Evolutionary conservation across 176 grass and related monocot genomes (phyloP).

Genomic region (Chloris gayana): DNA sequence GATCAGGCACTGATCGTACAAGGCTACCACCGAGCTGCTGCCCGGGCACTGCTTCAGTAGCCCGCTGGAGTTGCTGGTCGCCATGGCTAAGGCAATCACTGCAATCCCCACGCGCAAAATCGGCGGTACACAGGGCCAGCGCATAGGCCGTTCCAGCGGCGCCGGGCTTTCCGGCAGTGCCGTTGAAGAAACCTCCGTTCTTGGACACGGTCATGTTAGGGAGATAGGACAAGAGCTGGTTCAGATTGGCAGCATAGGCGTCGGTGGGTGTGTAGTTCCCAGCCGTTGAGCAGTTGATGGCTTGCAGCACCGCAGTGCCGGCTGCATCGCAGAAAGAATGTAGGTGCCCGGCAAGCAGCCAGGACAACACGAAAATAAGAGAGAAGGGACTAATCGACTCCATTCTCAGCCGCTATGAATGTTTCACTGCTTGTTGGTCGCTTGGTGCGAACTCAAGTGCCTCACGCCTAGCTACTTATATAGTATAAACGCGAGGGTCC

Average conservation of each 20-base stretch:
- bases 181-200: slow-evolving; percentile 15
- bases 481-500: too few relatives aligned
- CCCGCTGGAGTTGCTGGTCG: background rate
- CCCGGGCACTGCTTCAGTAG: slow-evolving; percentile 5
- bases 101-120: background rate
- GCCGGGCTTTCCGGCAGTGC: background rate
- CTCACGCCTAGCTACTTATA: too few relatives aligned
- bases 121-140: slow-evolving; percentile 6
- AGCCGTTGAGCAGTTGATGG: slow-evolving; percentile 1
- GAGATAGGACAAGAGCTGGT: background rate
- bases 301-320: background rate
- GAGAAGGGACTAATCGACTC: background rate
- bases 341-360: background rate
- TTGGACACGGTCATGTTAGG: background rate
- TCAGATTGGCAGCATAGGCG: slow-evolving; percentile 1
- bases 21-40: background rate
- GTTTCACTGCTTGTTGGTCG: too few relatives aligned
- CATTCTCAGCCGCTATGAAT: too few relatives aligned
- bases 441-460: too few relatives aligned
- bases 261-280: background rate
- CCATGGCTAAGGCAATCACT: slow-evolving; percentile 3
- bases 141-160: slow-evolving; percentile 9
- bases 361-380: background rate
- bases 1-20: slow-evolving; percentile 23
- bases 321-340: background rate